Percentiles rank a stretch among this genome's conserved stretches.
These are phyloP conservation scores for Dioscorea cayenensis DNA, from an alignment of 116 monocot species.

Conservation along the genomic window DNA sequence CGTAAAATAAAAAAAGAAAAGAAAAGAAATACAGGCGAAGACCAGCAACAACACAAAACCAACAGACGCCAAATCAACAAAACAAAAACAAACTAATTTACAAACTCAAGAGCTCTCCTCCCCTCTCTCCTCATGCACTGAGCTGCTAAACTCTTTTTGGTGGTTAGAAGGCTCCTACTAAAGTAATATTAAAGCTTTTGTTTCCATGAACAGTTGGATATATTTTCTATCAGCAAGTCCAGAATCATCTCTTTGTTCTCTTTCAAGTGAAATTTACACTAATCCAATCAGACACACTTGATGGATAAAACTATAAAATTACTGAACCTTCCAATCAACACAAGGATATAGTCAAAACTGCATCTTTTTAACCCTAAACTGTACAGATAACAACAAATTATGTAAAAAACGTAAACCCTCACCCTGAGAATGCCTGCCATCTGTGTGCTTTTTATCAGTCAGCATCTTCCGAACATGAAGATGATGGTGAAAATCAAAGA, in stretches of 20 bases:
- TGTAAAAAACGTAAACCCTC: not conserved
- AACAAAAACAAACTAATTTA: too few relatives aligned
- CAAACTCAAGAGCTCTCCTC: too few relatives aligned
- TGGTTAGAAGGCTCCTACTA: too few relatives aligned
- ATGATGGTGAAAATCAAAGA: conserved; percentile 26
- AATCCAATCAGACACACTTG: not conserved
- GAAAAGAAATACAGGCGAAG: too few relatives aligned
- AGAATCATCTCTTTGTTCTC: not conserved
- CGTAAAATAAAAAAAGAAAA: too few relatives aligned
- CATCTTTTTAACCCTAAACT: not conserved
- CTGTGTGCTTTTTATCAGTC: conserved; percentile 2
- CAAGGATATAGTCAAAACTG: not conserved
- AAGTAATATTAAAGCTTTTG: too few relatives aligned
- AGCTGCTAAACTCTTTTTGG: too few relatives aligned
- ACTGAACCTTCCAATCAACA: not conserved
- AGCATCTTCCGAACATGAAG: conserved; percentile 8
- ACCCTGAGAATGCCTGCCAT: not conserved
- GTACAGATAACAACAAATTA: not conserved
- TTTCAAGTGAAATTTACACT: not conserved
- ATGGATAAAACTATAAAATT: not conserved
- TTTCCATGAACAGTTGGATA: too few relatives aligned
- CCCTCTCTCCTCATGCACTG: too few relatives aligned
- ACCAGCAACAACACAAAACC: too few relatives aligned
- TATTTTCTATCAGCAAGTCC: too few relatives aligned
- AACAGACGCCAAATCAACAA: too few relatives aligned